Evolutionary conservation across 805 yeast species (phyloP).

Genomic region (Candida nanaspora): DNA sequence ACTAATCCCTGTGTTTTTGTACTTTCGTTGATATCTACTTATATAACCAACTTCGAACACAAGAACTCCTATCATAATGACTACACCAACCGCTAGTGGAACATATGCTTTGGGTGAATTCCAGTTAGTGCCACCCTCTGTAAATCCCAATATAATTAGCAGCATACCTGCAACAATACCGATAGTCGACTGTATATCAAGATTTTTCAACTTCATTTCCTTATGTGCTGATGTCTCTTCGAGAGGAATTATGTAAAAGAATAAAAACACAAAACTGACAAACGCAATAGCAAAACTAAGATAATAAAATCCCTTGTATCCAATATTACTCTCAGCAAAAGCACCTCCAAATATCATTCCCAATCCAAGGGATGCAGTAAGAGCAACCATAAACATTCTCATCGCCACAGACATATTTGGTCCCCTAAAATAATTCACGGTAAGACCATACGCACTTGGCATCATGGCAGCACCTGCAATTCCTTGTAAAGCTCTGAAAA

Average conservation of each 20-base stretch:
- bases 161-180: slow-evolving; percentile 29
- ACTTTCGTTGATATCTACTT: slow-evolving; percentile 4
- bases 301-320: slow-evolving; percentile 33
- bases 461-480: slow-evolving; percentile 33
- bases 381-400: slow-evolving; percentile 10
- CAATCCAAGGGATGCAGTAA: slow-evolving; percentile 24
- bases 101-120: slow-evolving; percentile 30
- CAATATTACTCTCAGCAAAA: slow-evolving; percentile 28
- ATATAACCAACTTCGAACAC: slow-evolving; percentile 24
- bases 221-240: slow-evolving; percentile 19
- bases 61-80: slow-evolving; percentile 20
- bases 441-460: slow-evolving; percentile 22
- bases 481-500: slow-evolving; percentile 40
- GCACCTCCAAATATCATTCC: slow-evolving; percentile 41
- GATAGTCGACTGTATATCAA: slow-evolving; percentile 29
- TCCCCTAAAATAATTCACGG: slow-evolving; percentile 16
- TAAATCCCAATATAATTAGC: slow-evolving; percentile 35
- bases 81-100: slow-evolving; percentile 32
- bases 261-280: slow-evolving; percentile 11
- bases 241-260: slow-evolving; percentile 21
- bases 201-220: slow-evolving; percentile 12
- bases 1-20: too few species aligned
- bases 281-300: slow-evolving; percentile 26
- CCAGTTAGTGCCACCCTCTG: slow-evolving; percentile 40
- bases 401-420: slow-evolving; percentile 9